Base-by-base conservation (phyloP, 148 eudicot genomes). In the Rhododendron simsii region DNA sequence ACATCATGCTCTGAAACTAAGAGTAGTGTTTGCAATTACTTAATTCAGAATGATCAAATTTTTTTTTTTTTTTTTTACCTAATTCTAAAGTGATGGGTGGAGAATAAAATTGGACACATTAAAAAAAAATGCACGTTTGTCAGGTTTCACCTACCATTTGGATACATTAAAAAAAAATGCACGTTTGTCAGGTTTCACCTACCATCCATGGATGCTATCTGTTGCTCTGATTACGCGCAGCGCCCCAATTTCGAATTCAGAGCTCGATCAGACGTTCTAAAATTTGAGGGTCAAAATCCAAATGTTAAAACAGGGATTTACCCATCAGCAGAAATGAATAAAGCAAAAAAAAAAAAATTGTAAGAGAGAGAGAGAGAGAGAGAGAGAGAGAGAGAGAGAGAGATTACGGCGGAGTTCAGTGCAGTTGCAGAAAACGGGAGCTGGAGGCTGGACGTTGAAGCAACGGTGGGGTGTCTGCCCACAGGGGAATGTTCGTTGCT, bases 141-240 rank as follows among this genome's bases (percentile, higher is more conserved):
- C 16, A 13, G 45, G 83, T 41, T 55, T 67, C 30, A 61, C 85
- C 16, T 90, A 90, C 94, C 92, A 86, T 92, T n/a, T n/a, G n/a
- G n/a, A 35, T 81, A 65, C 20, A 33, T 15, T 15, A 18, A 20
- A 18, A 55, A 3, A 12, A 35, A 20, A 30, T 7, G 45, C 28
- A 9, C 28, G 69, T 63, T 10, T 23, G 3, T 23, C 16, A 13
- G 45, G 83, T 41, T 55, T 67, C 30, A 61, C 85, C 16, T 90
- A 90, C 94, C 92, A 86, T 92, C 30, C 94, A 92, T 91, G 91
- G 37, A 80, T 86, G 86, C 84, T 57, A 74, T 88, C 85, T 87
- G 85, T 41, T 87, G 16, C 85, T 87, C 33, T 81, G 26, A 65
- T 57, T 80, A 16, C 14, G 65, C 59, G 39, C 85, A 33, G 74